Percentiles rank a stretch among this genome's conserved stretches.
These are phyloP conservation scores for Salicornia ramosissima DNA, from an alignment of 148 eudicot genomes.

Conservation along the genomic window DNA sequence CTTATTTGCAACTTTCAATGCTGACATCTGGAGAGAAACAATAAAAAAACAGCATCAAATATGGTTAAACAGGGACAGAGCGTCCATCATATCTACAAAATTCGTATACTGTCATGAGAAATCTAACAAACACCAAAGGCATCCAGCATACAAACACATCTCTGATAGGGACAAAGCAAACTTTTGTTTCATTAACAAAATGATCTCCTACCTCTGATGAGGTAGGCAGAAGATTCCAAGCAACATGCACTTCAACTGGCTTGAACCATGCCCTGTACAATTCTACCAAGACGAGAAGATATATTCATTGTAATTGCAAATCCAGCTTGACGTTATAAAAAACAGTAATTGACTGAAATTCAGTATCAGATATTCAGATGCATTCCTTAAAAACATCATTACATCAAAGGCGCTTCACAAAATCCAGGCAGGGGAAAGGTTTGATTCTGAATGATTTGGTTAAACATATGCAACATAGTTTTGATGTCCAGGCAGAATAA, in stretches of 20 bases:
- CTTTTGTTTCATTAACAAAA: conserved; percentile 16
- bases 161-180: conserved; percentile 13
- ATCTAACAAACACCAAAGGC: neutral
- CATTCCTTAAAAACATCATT: neutral
- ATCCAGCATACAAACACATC: conserved; percentile 7
- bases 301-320: conserved; percentile 23
- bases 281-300: conserved; percentile 47
- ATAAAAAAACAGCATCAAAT: conserved; percentile 6
- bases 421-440: neutral
- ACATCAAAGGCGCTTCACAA: neutral
- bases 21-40: conserved; percentile 64
- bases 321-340: conserved; percentile 7
- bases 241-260: conserved; percentile 37
- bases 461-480: neutral
- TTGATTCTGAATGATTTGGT: neutral
- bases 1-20: conserved; percentile 87
- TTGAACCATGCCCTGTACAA: conserved; percentile 38
- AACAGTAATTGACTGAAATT: neutral
- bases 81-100: neutral
- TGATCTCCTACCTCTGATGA: conserved; percentile 50
- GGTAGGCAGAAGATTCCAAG: conserved; percentile 66
- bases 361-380: neutral
- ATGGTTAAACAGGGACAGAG: neutral
- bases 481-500: neutral
- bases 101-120: neutral